These are phyloP conservation scores for Chaetoceros tenuissimus DNA, from an alignment of 108 stramenopile genomes.

Conservation along the genomic window DNA sequence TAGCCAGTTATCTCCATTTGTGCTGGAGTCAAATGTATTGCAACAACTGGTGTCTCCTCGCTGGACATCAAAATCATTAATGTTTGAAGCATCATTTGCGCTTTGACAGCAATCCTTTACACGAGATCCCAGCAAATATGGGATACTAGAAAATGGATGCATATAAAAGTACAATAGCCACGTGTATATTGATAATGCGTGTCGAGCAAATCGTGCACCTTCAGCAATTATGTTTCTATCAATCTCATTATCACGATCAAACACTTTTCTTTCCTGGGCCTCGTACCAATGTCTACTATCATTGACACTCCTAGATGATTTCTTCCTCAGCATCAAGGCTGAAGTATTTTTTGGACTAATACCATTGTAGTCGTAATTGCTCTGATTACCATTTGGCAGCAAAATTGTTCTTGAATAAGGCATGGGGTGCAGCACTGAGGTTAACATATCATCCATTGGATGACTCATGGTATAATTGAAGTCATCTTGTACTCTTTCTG, in stretches of 20 bases:
- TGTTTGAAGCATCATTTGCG: neutral
- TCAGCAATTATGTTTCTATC: slow-evolving; percentile 58
- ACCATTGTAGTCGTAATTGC: neutral
- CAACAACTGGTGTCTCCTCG: slow-evolving; percentile 4
- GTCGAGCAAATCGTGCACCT: slow-evolving; percentile 76
- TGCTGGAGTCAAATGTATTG: slow-evolving; percentile 2
- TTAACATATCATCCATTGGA: neutral
- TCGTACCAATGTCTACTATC: slow-evolving; percentile 4
- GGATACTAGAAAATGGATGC: slow-evolving; percentile 64
- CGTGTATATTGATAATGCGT: slow-evolving; percentile 83
- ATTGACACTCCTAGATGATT: neutral
- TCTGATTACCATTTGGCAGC: neutral
- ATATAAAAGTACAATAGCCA: slow-evolving; percentile 83
- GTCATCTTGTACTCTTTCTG: neutral
- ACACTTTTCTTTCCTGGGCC: slow-evolving; percentile 27
- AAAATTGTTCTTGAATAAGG: neutral
- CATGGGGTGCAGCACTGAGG: neutral
- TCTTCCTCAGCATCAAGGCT: neutral
- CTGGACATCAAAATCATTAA: neutral
- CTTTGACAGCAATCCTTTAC: neutral
- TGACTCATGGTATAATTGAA: neutral
- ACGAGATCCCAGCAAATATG: slow-evolving; percentile 35
- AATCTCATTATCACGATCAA: slow-evolving; percentile 42
- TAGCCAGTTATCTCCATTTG: slow-evolving; percentile 66
- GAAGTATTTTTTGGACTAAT: neutral